Evolutionary conservation across 2,329 filamentous ascomycete genomes (phyloP), one percentile per base, ranked within the genome.

Genomic region (Arthroderma sp.): DNA sequence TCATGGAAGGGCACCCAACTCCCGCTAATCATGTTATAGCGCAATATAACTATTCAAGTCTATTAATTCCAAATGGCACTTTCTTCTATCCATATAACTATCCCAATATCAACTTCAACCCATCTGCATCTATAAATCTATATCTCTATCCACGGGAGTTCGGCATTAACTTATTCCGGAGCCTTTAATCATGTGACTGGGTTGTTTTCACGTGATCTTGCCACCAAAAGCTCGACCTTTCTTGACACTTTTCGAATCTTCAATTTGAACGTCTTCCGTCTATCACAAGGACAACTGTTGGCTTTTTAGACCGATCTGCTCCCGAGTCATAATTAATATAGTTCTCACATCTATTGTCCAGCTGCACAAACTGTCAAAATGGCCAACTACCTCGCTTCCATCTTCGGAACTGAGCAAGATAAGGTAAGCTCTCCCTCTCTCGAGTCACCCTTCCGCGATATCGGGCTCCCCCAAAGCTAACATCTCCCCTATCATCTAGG

Each of bases 351-450:
- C 17, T 15, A 54, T 37, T 23, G 1, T 39, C 8, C 44, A 51
- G n/a, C 25, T 35, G 15, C 28, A 33, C 44, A 15, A 28, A 33
- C 13, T 21, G 3, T 38, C 63, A 76, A 28, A 69, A 95, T 95
- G 91, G 91, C 91, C 70, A 96, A 96, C 80, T 97, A 96, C 73
- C 87, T 98, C 73, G 93, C 93, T 68, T 95, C 90, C 71, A 98
- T 98, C 77, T 98, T 98, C 80, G 93, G 93, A 69, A 98, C 93
- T 31, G 93, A 98, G 81, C 93, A 97, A 75, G 93, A 98, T 84
- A 98, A 91, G 72, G 66, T 70, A 59, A 64, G 61, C 54, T 4
- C 13, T 23, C 38, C n/a, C 37, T 19, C 38, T 21, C 31, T 4
- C 6, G 39, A 41, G 2, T 19, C 19, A 15, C 19, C 19, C 35